A percentile compares a stretch with the other conserved stretches of the same genome.
phyloP scores from a whole-genome alignment of 2,329 filamentous ascomycete genomes.

The Aspergillus chevalieri region DNA sequence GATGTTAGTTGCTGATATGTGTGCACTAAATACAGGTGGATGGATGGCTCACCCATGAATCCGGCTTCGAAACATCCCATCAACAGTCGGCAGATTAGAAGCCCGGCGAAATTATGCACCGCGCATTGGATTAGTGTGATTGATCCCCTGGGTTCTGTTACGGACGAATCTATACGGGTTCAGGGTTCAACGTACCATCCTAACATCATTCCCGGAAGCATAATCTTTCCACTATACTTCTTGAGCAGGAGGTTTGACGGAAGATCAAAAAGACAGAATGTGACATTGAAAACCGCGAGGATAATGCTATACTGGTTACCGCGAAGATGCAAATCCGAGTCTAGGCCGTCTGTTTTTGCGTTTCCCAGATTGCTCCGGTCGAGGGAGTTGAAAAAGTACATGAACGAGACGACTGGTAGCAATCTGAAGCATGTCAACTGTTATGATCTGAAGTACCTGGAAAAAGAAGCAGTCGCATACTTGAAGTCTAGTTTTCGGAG shows the following conservation, averaged over 20 bases:
- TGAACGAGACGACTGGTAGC: constrained; percentile 19
- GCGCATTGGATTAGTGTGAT: constrained; percentile 4
- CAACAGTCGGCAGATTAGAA: constrained; percentile 4
- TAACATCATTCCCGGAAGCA: constrained; percentile 6
- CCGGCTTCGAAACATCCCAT: constrained; percentile 5
- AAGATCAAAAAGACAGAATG: constrained; percentile 33
- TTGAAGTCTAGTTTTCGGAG: constrained; percentile 9
- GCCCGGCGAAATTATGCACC: constrained; percentile 1
- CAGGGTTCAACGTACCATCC: constrained; percentile 1
- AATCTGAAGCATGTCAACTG: background rate
- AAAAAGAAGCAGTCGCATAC: background rate
- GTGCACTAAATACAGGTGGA: background rate
- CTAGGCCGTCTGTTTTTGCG: constrained; percentile 45
- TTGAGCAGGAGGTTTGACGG: constrained; percentile 12
- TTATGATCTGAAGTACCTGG: background rate
- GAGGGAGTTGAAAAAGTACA: constrained; percentile 49
- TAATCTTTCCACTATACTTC: constrained; percentile 8
- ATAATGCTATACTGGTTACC: constrained; percentile 58
- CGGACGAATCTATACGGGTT: background rate
- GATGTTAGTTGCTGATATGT: background rate
- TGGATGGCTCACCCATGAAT: constrained; percentile 3
- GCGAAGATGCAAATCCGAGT: constrained; percentile 47
- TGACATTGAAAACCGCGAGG: constrained; percentile 62
- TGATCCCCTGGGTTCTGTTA: constrained; percentile 1
- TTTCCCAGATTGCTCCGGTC: constrained; percentile 50